Evolutionary conservation across 371 early-diverging fungal genomes (phyloP), one percentile per base, ranked within the genome.

Genomic region (Mortierella sp.): DNA sequence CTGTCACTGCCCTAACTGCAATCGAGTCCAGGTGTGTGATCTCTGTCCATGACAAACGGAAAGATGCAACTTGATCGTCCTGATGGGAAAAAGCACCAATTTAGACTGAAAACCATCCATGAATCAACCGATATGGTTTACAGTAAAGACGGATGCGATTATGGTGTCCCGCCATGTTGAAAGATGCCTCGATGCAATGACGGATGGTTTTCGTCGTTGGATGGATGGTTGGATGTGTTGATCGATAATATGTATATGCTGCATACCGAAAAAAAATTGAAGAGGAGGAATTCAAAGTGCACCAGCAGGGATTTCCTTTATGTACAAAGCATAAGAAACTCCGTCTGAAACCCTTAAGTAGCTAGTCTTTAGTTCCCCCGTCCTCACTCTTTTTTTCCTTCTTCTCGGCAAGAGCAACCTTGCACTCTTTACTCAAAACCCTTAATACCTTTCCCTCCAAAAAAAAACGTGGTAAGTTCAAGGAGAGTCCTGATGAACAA

Each of bases 191-290:
- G 70, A 72, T 80, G 44, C 55, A 72, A 72, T n/a, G 71, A 80
- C n/a, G 72, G 73, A 72, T 63, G 77, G 70, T 38, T 76, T 38
- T 9, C 48, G 50, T 57, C n/a, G 21, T 19, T 68, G 57, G 76
- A 76, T 76, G 81, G 81, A 76, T 80, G 75, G 76, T 19, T 76
- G 48, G 44, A 45, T 79, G 42, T 47, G 70, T 0, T 34, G 47
- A 24, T 52, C 48, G n/a, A 9, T 26, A 16, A 9, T 26, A 16
- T n/a, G 71, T n/a, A 31, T 19, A 74, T 72, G 24, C 31, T 74
- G 75, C 60, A 71, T 81, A 81, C 81, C 81, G 80, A 81, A 73
- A 57, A 76, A 74, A 73, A 73, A 70, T 74, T 77, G 70, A 80
- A 81, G 77, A 77, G 77, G 77, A 77, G 77, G 81, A 73, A 73